These are phyloP conservation scores for Xylaria hypoxylon DNA, from an alignment of 2,329 filamentous ascomycete species.

Conservation along the genomic window DNA sequence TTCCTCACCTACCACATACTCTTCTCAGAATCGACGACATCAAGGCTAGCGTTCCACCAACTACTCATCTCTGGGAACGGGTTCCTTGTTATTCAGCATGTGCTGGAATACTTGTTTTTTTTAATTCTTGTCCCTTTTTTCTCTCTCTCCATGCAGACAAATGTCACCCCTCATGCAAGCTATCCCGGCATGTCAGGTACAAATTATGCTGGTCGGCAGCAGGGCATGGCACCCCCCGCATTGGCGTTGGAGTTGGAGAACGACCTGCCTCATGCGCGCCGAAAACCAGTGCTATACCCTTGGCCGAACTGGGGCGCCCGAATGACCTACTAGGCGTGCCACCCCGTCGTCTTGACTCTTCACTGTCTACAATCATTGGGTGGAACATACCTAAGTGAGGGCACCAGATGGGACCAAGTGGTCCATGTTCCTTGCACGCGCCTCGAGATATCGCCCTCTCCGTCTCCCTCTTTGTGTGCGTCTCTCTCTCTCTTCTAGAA, in stretches of 20 bases:
- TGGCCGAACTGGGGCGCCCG: constrained; percentile 20
- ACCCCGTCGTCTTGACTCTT: constrained; percentile 12
- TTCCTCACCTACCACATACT: too few relatives aligned
- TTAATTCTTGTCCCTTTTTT: neutral
- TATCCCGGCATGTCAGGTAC: constrained; percentile 35
- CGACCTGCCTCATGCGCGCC: constrained; percentile 33
- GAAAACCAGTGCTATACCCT: constrained; percentile 19
- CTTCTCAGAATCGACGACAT: neutral
- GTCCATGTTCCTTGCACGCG: constrained; percentile 43
- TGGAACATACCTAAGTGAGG: neutral
- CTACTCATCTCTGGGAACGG: neutral
- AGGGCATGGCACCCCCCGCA: constrained; percentile 31
- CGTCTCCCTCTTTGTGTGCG: neutral
- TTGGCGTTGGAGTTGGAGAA: constrained; percentile 30
- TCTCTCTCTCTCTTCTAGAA: neutral
- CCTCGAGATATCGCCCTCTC: constrained; percentile 15
- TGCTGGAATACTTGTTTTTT: constrained; percentile 24
- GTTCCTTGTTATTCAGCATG: neutral
- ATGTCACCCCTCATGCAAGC: constrained; percentile 14
- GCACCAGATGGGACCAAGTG: constrained; percentile 18
- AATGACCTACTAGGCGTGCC: constrained; percentile 28
- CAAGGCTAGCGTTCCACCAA: neutral
- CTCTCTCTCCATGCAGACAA: neutral
- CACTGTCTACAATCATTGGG: constrained; percentile 16
- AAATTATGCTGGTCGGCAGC: constrained; percentile 12